Evolutionary conservation across 1,139 yeast genomes (phyloP), one percentile per base, ranked within the genome.

Genomic region (Geotrichum candidum): DNA sequence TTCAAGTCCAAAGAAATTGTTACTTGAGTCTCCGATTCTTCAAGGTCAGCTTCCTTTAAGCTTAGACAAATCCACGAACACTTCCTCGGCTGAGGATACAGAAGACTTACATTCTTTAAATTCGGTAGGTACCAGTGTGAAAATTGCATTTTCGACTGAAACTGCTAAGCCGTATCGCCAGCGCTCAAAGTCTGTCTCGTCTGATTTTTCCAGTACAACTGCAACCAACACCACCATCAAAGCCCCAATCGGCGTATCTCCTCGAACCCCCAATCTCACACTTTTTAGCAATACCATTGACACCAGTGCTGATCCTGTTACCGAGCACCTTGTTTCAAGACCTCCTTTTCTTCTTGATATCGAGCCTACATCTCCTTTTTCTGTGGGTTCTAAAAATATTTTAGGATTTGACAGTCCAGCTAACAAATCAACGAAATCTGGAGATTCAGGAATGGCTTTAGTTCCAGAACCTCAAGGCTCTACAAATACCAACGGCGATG

Each of bases 281-380:
- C 29, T 25, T 10, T 53, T 46, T 6, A 23, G 35, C n/a, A 29
- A 18, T 11, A 18, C 35, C 35, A 29, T 52, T 9, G 23, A 46
- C 22, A 15, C 45, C n/a, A 31, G 46, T 22, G 46, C 60, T 46
- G 27, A 31, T 15, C 31, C 3, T 23, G 13, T 27, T 9, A 35
- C 31, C n/a, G 25, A 10, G 15, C 54, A 56, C 13, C 3, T 25
- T 11, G 33, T n/a, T n/a, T 27, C 53, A 51, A 22, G 23, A 10
- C 60, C 54, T 9, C 54, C 31, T 6, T 23, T 56, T n/a, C n/a
- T 53, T 38, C 60, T 58, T 29, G 60, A 58, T 48, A n/a, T 58
- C 15, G 60, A 58, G 46, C 60, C 61, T 3, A 38, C 58, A 4
- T 58, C 61, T 27, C 61, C 61, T 11, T 54, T 54, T 54, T 58